Base-by-base conservation (phyloP, 192 early-diverging fungal genomes). In the Coemansia sp. region DNA sequence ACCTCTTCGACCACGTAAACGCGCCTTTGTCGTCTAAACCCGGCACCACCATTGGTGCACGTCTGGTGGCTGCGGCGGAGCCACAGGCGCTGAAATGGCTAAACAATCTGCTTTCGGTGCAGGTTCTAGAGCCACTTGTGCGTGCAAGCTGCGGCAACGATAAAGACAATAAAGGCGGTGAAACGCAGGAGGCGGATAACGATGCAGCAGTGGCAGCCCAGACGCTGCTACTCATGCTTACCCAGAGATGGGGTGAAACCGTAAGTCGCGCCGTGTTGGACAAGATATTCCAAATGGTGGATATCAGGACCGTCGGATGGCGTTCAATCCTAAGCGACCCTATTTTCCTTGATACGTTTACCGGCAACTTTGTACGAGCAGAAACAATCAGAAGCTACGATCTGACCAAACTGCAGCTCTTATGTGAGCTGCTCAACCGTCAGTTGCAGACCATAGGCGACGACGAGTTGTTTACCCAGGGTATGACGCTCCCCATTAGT, bases 401-500 rank as follows among this genome's bases (percentile, higher is more conserved):
- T 11, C 38, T 83, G 59, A 56, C 67, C 28, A 56, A 58, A 15
- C 65, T 95, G 20, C 83, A 88, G 15, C 78, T 96, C 8, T 67
- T 95, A 17, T 88, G 89, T 53, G 94, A 96, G 66, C 68, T 92
- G 5, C 87, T 92, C 57, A 88, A 86, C 72, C 85, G 88, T 34
- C 77, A 91, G 72, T 70, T 98, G 11, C 75, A 91, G 59, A 94
- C 91, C 0, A 87, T 93, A 51, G 91, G 91, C 12, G 96, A 98
- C 75, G 91, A 95, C 57, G 95, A 98, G 76, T 87, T 97, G 67
- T 90, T 92, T 67, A 83, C 88, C 33, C 78, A 87, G 43, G 61
- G 68, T 2, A 78, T 72, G 61, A 72, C 71, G 11, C 75, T 74
- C 28, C 71, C 74, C 15, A 38, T 77, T 5, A 66, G 51, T 11